Evolutionary conservation across 1,284 basidiomycete genomes (phyloP), one percentile per base, ranked within the genome.

Genomic region (Mycosarcoma mackinlayi): DNA sequence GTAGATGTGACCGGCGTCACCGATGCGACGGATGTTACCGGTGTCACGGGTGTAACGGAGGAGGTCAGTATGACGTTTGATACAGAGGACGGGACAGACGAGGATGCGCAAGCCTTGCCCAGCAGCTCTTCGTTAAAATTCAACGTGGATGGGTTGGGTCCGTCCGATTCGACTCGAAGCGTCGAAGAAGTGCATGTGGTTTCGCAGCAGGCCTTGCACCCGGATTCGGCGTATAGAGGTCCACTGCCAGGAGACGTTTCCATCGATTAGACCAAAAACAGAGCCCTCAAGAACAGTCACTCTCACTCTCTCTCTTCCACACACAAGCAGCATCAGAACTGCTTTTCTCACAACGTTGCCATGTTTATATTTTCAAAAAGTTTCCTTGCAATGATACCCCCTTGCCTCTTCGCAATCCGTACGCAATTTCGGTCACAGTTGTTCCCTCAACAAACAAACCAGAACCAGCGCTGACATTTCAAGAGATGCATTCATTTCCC

Each of bases 231-330:
- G 16, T 38, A 21, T 13, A 4, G 18, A 9, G 49, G 35, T 7
- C 28, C 49, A 4, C 33, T 44, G 14, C 25, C 45, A 34, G 54
- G 41, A n/a, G 65, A 68, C 31, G 55, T 68, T 8, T 62, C 54
- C 27, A 68, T 68, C 41, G 65, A 68, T 46, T 68, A 44, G 55
- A 7, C 16, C 18, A 21, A 30, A 28, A 14, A 24, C 24, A 27
- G 11, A 33, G 27, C 38, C 13, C 14, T 28, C 25, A 11, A 27
- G 11, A 21, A 31, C 16, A 13, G 33, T 53, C 30, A 40, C 4
- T 35, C 47, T 49, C 27, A 9, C 34, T 18, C n/a, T n/a, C n/a
- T n/a, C n/a, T n/a, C n/a, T n/a, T n/a, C n/a, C n/a, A n/a, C n/a
- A n/a, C n/a, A n/a, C n/a, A n/a, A n/a, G n/a, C n/a, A n/a, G n/a